phyloP scores from a whole-genome alignment of 768 basidiomycete species.

The Steccherinum ochraceum region DNA sequence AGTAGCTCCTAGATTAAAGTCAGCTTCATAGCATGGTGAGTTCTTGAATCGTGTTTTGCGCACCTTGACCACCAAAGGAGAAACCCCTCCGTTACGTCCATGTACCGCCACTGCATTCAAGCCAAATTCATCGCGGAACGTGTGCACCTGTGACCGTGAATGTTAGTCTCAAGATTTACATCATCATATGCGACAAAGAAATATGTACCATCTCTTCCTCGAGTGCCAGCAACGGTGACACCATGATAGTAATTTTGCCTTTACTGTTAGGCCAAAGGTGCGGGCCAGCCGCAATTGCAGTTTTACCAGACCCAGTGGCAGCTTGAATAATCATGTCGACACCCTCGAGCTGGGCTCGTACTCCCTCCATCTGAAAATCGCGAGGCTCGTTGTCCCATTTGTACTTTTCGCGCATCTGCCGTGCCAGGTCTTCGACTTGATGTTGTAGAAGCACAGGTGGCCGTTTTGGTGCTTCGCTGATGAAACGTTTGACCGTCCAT shows the following conservation, averaged over 20 bases:
- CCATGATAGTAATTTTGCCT: slow-evolving; percentile 29
- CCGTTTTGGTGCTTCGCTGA: too few relatives aligned
- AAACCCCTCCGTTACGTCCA: neutral
- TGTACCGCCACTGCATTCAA: neutral
- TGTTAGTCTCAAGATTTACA: neutral
- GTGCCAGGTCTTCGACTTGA: too few relatives aligned
- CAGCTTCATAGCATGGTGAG: too few relatives aligned
- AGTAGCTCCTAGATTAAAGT: slow-evolving; percentile 20
- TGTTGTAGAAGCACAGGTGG: too few relatives aligned
- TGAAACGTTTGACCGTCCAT: too few relatives aligned
- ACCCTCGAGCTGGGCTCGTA: slow-evolving; percentile 23
- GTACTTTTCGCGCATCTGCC: slow-evolving; percentile 13
- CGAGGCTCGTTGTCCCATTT: slow-evolving; percentile 17
- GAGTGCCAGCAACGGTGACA: slow-evolving; percentile 30
- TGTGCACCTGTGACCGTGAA: neutral
- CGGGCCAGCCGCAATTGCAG: slow-evolving; percentile 32
- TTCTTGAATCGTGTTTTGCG: too few relatives aligned
- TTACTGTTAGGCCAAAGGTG: slow-evolving; percentile 21
- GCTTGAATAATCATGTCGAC: slow-evolving; percentile 32
- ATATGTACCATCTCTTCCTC: slow-evolving; percentile 32
- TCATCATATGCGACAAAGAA: slow-evolving; percentile 3
- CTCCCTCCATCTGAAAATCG: slow-evolving; percentile 25
- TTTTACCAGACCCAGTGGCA: slow-evolving; percentile 31
- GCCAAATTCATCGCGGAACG: neutral
- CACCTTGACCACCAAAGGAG: too few relatives aligned